These are phyloP conservation scores for Ampelomyces quisqualis DNA, from an alignment of 2,329 filamentous ascomycete species.

Conservation along the genomic window DNA sequence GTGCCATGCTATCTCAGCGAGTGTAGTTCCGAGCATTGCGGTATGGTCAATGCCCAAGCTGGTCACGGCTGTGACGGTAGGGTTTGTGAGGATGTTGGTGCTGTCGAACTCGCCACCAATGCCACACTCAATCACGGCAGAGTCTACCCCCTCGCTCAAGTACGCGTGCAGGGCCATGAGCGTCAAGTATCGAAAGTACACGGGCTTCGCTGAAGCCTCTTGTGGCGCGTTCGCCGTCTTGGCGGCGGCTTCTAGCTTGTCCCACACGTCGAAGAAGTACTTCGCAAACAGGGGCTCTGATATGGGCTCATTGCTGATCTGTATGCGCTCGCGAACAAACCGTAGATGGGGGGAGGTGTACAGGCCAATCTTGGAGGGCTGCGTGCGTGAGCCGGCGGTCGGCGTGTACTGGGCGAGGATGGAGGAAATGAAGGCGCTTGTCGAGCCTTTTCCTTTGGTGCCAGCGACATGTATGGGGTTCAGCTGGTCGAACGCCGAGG, in stretches of 20 bases:
- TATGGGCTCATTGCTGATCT: slow-evolving; percentile 72
- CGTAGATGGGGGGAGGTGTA: slow-evolving; percentile 86
- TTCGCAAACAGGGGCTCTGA: slow-evolving; percentile 67
- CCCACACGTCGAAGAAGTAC: slow-evolving; percentile 86
- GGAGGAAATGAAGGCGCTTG: slow-evolving; percentile 77
- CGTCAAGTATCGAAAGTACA: slow-evolving; percentile 90
- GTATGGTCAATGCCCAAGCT: slow-evolving; percentile 85
- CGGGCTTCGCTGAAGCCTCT: slow-evolving; percentile 67
- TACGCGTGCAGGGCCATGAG: slow-evolving; percentile 86
- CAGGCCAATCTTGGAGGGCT: slow-evolving; percentile 64
- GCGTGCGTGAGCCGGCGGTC: slow-evolving; percentile 36
- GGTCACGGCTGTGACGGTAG: slow-evolving; percentile 72
- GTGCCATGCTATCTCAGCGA: slow-evolving; percentile 86
- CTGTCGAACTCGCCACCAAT: slow-evolving; percentile 93
- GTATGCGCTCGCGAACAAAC: slow-evolving; percentile 80
- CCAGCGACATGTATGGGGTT: slow-evolving; percentile 81
- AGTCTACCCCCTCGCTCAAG: slow-evolving; percentile 69
- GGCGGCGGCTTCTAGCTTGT: slow-evolving; percentile 59
- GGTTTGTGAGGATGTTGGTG: slow-evolving; percentile 77
- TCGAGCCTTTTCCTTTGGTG: slow-evolving; percentile 92
- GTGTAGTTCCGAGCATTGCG: slow-evolving; percentile 73
- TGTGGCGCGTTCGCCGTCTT: slow-evolving; percentile 54
- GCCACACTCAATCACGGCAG: slow-evolving; percentile 86
- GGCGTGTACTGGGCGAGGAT: slow-evolving; percentile 67
- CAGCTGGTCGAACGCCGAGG: slow-evolving; percentile 60